phyloP scores from a whole-genome alignment of 495 filamentous ascomycete genomes.

The Lasiosphaeria hispida region DNA sequence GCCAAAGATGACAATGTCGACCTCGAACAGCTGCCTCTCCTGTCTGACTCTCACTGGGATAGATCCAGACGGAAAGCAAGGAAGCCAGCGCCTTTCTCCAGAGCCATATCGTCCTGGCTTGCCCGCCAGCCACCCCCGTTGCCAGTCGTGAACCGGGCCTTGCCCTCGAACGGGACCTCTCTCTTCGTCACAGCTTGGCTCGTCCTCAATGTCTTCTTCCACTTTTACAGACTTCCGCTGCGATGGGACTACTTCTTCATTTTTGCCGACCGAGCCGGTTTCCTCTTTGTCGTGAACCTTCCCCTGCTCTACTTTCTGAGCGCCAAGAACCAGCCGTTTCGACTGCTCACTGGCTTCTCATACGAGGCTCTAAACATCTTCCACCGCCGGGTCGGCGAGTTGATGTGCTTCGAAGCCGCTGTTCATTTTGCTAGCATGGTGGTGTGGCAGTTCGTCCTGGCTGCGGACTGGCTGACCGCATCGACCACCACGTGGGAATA shows the following conservation, averaged over 20 bases:
- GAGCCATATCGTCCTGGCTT: constrained; percentile 33
- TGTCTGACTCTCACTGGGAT: background rate
- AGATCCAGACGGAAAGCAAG: background rate
- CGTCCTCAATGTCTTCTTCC: constrained; percentile 55
- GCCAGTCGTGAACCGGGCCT: constrained; percentile 50
- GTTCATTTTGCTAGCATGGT: constrained; percentile 42
- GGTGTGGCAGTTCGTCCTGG: constrained; percentile 39
- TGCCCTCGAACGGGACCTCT: constrained; percentile 54
- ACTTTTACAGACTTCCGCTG: constrained; percentile 48
- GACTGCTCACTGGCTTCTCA: constrained; percentile 56
- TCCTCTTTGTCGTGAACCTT: constrained; percentile 53
- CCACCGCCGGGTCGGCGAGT: constrained; percentile 40
- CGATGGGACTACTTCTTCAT: constrained; percentile 47
- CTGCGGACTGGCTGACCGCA: constrained; percentile 25
- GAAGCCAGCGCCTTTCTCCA: background rate
- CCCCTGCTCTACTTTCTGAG: constrained; percentile 60
- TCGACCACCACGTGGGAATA: constrained; percentile 16
- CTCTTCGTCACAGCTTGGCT: constrained; percentile 49
- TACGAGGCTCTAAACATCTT: constrained; percentile 65
- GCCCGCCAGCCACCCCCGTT: constrained; percentile 55
- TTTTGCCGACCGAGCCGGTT: constrained; percentile 56
- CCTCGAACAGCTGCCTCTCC: constrained; percentile 21
- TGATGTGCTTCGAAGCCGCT: constrained; percentile 32
- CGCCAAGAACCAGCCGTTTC: constrained; percentile 62
- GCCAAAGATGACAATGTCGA: constrained; percentile 16